These are phyloP conservation scores for Annulohypoxylon nitens DNA, from an alignment of 495 filamentous ascomycete species.

Conservation along the genomic window DNA sequence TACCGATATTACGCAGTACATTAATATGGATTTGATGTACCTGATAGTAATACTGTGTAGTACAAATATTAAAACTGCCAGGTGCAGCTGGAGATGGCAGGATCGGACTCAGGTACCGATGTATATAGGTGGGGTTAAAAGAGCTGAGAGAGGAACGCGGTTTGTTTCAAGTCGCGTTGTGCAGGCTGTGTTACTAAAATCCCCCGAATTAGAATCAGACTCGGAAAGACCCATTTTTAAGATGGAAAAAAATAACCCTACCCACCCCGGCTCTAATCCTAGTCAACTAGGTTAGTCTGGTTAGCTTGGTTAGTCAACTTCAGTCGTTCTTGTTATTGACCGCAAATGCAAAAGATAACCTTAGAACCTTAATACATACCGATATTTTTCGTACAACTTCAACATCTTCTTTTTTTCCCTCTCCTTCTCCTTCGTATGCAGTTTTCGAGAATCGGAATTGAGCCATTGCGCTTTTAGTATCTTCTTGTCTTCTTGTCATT, in stretches of 20 bases:
- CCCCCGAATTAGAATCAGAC: constrained; percentile 33
- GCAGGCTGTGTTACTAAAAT: constrained; percentile 28
- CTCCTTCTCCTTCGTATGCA: constrained; percentile 12
- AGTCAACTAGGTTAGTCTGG: neutral
- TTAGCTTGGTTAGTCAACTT: constrained; percentile 2
- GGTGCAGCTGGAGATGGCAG: neutral
- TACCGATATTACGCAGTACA: no score
- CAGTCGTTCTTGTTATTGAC: constrained; percentile 36
- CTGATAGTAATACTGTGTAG: no score
- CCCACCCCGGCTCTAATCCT: constrained; percentile 36
- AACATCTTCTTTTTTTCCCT: constrained; percentile 10
- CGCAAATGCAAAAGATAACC: constrained; percentile 29
- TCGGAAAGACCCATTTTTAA: constrained; percentile 11
- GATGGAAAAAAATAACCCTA: constrained; percentile 41
- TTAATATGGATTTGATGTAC: no score
- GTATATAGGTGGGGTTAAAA: constrained; percentile 16
- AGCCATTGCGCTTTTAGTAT: constrained; percentile 32
- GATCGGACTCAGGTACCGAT: neutral
- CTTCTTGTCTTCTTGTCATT: neutral
- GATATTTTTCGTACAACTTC: constrained; percentile 31
- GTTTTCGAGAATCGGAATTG: constrained; percentile 24
- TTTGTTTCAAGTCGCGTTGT: constrained; percentile 34
- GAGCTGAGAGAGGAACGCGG: constrained; percentile 34
- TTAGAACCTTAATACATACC: constrained; percentile 28
- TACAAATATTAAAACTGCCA: no score